Evolutionary conservation across 2,329 filamentous ascomycete species (phyloP).

Genomic region (Colletotrichum lupini): DNA sequence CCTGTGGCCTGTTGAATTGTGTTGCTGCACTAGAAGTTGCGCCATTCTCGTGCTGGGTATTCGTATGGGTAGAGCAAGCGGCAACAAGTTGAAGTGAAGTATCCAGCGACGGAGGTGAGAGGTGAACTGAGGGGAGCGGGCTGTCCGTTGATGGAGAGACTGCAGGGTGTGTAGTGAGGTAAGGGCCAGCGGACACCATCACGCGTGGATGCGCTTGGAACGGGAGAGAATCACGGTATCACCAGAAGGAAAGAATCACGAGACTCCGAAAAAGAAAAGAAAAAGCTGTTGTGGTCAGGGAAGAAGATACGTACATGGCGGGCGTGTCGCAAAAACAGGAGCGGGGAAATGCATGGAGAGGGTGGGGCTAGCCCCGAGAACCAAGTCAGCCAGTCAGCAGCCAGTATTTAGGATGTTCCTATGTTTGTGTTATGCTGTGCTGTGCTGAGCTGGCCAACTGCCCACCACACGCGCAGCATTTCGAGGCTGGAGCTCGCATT

Average conservation of each 20-base stretch:
- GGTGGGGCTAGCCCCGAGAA: constrained; percentile 12
- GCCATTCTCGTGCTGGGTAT: constrained; percentile 19
- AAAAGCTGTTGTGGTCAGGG: constrained; percentile 21
- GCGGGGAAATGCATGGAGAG: constrained; percentile 29
- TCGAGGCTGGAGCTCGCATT: not conserved
- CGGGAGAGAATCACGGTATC: constrained; percentile 28
- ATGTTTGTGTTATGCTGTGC: constrained; percentile 16
- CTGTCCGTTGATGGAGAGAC: constrained; percentile 17
- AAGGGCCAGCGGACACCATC: constrained; percentile 8
- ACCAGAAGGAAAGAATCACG: constrained; percentile 20
- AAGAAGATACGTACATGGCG: constrained; percentile 22
- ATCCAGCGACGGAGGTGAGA: constrained; percentile 4
- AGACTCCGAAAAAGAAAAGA: constrained; percentile 17
- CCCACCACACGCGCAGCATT: not conserved
- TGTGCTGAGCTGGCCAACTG: constrained; percentile 21
- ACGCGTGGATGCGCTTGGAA: constrained; percentile 31
- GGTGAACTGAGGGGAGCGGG: constrained; percentile 1
- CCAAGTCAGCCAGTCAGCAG: constrained; percentile 1
- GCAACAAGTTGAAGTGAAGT: not conserved
- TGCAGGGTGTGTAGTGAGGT: constrained; percentile 18
- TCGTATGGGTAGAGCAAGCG: not conserved
- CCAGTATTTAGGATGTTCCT: constrained; percentile 5
- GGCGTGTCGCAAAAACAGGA: constrained; percentile 24
- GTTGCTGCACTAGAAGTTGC: constrained; percentile 10
- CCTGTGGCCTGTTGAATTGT: constrained; percentile 17